A percentile compares a stretch with the other conserved stretches of the same genome.
phyloP scores from a whole-genome alignment of 1,284 basidiomycete genomes.

The Fomitiporia mediterranea region DNA sequence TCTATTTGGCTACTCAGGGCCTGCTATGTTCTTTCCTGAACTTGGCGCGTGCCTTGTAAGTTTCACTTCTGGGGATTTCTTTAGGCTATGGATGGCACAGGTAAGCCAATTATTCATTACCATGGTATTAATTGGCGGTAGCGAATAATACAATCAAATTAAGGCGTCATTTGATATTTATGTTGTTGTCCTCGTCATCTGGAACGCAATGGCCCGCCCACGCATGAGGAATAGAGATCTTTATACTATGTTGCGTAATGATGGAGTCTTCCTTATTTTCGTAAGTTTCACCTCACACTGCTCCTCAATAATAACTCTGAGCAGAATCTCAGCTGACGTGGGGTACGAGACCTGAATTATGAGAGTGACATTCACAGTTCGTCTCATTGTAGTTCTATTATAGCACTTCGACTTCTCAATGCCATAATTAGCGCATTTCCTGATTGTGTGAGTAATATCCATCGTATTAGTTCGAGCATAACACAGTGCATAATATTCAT shows the following conservation, averaged over 20 bases:
- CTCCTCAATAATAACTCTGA: neutral
- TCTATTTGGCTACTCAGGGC: neutral
- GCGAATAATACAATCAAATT: neutral
- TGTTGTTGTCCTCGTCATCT: neutral
- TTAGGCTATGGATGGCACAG: neutral
- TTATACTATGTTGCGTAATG: neutral
- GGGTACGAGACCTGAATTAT: neutral
- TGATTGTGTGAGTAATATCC: neutral
- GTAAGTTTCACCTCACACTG: neutral
- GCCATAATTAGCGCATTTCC: neutral
- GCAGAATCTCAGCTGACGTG: neutral
- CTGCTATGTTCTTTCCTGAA: neutral
- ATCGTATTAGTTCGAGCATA: neutral
- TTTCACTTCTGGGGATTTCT: neutral
- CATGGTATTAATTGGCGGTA: neutral
- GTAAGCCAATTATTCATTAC: neutral
- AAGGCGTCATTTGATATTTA: conserved; percentile 1
- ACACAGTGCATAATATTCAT: neutral
- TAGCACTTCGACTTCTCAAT: neutral
- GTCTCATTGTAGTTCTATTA: neutral
- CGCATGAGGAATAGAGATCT: neutral
- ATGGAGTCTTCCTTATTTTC: neutral
- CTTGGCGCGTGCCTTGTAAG: neutral
- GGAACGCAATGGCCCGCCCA: conserved; percentile 9
- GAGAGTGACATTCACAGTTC: too few species aligned